phyloP scores from a whole-genome alignment of 441 rosid species.

The Gossypium gossypioides region DNA sequence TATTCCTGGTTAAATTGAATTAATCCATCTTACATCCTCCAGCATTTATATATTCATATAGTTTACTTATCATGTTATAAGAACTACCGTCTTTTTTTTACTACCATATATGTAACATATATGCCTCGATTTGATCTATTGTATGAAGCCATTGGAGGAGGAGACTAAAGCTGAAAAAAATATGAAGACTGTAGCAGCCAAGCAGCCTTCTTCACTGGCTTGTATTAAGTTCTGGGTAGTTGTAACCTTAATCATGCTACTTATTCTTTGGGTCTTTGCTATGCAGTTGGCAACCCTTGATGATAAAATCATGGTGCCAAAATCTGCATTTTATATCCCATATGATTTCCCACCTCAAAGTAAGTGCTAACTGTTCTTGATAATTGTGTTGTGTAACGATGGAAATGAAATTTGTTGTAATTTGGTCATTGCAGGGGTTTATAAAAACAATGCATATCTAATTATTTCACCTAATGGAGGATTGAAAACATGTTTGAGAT shows the following conservation, averaged over 20 bases:
- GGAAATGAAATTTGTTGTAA: neutral
- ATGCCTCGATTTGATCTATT: neutral
- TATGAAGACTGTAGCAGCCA: neutral
- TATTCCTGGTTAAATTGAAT: neutral
- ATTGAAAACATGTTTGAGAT: conserved; percentile 15
- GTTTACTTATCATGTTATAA: neutral
- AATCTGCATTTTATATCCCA: neutral
- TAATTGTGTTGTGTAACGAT: neutral
- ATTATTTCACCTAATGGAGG: conserved; percentile 66
- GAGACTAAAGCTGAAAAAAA: neutral
- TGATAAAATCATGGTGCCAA: neutral
- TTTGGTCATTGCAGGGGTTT: conserved; percentile 32
- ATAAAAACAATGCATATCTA: conserved; percentile 54
- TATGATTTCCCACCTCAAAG: conserved; percentile 11
- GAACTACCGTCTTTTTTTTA: neutral
- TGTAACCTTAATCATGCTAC: neutral
- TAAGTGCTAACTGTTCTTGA: neutral
- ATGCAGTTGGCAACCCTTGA: conserved; percentile 8
- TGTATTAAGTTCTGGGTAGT: conserved; percentile 10
- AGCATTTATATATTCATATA: neutral
- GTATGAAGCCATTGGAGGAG: neutral
- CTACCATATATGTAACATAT: neutral
- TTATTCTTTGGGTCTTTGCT: conserved; percentile 11
- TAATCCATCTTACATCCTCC: neutral
- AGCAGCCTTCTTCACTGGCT: neutral